Conservation (phyloP, 2,329 filamentous ascomycete genomes). For the Venturia aucupariae region DNA sequence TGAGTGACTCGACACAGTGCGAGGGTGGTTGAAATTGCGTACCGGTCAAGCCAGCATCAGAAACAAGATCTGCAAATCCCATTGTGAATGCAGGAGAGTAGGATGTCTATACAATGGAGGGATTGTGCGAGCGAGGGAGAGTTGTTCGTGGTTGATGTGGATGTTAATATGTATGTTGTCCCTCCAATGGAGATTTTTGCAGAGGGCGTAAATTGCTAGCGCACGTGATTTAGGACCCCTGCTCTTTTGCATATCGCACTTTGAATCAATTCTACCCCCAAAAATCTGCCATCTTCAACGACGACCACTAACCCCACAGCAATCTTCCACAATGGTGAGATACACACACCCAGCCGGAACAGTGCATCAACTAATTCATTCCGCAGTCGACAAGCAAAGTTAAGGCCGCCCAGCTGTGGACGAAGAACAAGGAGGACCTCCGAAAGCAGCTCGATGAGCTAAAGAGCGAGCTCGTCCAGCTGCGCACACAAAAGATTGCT, state of each 20-base stretch:
- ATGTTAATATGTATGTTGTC: too few relatives aligned
- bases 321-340: constrained; percentile 10
- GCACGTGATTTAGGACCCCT: not conserved
- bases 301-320: not conserved
- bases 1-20: constrained; percentile 16
- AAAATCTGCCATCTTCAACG: not conserved
- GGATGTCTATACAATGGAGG: not conserved
- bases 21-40: constrained; percentile 26
- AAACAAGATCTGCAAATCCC: constrained; percentile 61
- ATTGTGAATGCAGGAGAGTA: constrained; percentile 35
- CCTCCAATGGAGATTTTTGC: not conserved
- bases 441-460: constrained; percentile 89
- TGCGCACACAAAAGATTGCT: constrained; percentile 97
- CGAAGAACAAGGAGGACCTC: constrained; percentile 98
- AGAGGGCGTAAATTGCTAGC: not conserved
- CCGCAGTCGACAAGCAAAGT: constrained; percentile 59
- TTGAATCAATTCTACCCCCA: not conserved
- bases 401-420: constrained; percentile 95
- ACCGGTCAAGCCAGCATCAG: constrained; percentile 56
- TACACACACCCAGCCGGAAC: not conserved
- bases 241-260: too few relatives aligned
- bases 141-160: not conserved
- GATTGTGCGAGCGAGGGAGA: not conserved
- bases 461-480: constrained; percentile 91
- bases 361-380: not conserved